Conservation (phyloP, 2,329 filamentous ascomycete species). For the Monilinia aucupariae region DNA sequence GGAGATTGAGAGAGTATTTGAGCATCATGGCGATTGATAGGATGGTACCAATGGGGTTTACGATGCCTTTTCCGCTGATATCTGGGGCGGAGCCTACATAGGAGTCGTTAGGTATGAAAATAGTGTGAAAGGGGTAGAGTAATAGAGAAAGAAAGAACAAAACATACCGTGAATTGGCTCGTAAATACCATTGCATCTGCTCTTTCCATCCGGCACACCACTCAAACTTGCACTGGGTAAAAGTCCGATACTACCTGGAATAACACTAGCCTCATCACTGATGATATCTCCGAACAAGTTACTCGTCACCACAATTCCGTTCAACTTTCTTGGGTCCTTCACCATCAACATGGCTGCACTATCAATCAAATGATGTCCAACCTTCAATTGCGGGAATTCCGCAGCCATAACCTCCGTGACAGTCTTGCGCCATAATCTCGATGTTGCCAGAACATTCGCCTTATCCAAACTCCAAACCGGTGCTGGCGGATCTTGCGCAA, state of each 20-base stretch:
- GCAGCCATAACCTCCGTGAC: constrained; percentile 78
- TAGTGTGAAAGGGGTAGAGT: background rate
- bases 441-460: constrained; percentile 91
- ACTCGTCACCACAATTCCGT: constrained; percentile 86
- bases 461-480: constrained; percentile 89
- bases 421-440: constrained; percentile 81
- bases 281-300: constrained; percentile 97
- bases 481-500: constrained; percentile 67
- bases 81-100: constrained; percentile 75
- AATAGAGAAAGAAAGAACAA: background rate
- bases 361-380: constrained; percentile 89
- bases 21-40: constrained; percentile 94
- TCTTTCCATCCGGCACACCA: constrained; percentile 79
- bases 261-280: constrained; percentile 89
- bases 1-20: constrained; percentile 80
- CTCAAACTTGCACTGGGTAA: constrained; percentile 83
- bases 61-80: constrained; percentile 84
- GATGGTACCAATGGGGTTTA: constrained; percentile 88
- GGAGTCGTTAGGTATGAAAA: background rate
- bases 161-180: constrained; percentile 86
- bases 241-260: constrained; percentile 83
- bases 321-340: constrained; percentile 82
- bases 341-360: constrained; percentile 97
- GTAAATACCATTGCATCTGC: constrained; percentile 87
- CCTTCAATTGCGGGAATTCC: constrained; percentile 81